phyloP scores from a whole-genome alignment of 257 asterid species.

The Verbascum thapsus region DNA sequence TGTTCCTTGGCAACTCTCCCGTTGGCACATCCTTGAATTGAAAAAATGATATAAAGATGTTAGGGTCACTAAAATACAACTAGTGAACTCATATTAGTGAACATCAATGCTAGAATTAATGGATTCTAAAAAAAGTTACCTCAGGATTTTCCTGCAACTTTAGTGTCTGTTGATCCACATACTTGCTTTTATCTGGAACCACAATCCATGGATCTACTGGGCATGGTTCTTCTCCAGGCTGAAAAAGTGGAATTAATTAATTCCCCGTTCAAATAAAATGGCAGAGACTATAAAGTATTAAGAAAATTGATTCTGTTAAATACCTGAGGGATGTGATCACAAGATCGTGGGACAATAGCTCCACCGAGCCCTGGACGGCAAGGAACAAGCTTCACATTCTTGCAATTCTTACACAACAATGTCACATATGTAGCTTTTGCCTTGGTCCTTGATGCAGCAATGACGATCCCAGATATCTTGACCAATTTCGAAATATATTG shows the following conservation, averaged over 20 bases:
- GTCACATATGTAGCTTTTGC: conserved; percentile 97
- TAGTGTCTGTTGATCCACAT: conserved; percentile 91
- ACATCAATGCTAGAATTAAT: not conserved
- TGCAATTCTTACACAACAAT: conserved; percentile 85
- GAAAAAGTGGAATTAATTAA: conserved; percentile 11
- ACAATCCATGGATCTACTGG: conserved; percentile 93
- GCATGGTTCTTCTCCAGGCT: conserved; percentile 89
- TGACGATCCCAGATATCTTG: conserved; percentile 87
- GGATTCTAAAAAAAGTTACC: conserved; percentile 45
- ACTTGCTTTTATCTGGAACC: conserved; percentile 91
- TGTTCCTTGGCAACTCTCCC: conserved; percentile 96
- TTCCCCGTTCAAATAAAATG: not conserved
- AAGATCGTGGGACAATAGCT: conserved; percentile 90
- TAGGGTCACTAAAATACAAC: conserved; percentile 9
- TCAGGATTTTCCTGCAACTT: conserved; percentile 96
- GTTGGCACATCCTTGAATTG: conserved; percentile 89
- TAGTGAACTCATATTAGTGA: not conserved
- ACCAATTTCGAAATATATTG: conserved; percentile 89
- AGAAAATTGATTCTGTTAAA: not conserved
- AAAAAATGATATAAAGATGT: conserved; percentile 4
- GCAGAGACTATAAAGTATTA: too few relatives aligned
- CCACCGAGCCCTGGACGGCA: conserved; percentile 99
- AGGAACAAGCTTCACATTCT: conserved; percentile 84
- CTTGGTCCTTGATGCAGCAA: conserved; percentile 98
- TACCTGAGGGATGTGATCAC: conserved; percentile 94